A percentile compares a stretch with the other conserved stretches of the same genome.
These are phyloP conservation scores for Colletotrichum sp. DNA, from an alignment of 2,329 filamentous ascomycete genomes.

Conservation along the genomic window DNA sequence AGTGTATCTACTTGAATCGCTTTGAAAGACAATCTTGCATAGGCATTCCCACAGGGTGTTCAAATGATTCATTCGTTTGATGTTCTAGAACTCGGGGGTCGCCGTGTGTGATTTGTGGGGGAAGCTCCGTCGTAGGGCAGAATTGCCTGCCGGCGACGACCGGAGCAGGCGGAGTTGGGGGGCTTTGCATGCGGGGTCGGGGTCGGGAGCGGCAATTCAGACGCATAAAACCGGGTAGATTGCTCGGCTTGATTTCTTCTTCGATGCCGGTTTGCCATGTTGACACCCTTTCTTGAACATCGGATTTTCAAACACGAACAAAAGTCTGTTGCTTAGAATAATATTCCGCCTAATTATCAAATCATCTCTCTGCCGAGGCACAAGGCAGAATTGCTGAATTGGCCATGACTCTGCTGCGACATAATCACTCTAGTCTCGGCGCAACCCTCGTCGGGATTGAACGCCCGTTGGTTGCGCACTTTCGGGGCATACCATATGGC, in stretches of 20 bases:
- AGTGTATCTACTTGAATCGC: not conserved
- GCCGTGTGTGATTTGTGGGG: not conserved
- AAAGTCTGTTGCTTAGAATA: not conserved
- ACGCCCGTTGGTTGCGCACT: not conserved
- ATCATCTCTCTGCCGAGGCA: not conserved
- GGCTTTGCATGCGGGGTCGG: not conserved
- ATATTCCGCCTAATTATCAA: not conserved
- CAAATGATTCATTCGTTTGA: not conserved
- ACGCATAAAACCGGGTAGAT: not conserved
- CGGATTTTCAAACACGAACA: not conserved
- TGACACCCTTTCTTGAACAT: not conserved
- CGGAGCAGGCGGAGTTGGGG: not conserved
- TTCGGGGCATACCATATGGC: constrained; percentile 14
- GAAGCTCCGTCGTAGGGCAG: not conserved
- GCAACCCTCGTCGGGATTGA: not conserved
- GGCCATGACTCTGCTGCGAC: not conserved
- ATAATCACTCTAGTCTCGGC: not conserved
- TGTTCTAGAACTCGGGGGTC: not conserved
- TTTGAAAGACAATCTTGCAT: not conserved
- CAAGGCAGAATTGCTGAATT: not conserved
- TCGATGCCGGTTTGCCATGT: not conserved
- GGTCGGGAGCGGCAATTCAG: not conserved
- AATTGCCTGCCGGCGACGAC: not conserved
- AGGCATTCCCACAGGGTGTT: not conserved
- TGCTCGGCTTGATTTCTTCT: not conserved